phyloP scores from a whole-genome alignment of 2,329 filamentous ascomycete genomes.

The Verticillium nubilum region DNA sequence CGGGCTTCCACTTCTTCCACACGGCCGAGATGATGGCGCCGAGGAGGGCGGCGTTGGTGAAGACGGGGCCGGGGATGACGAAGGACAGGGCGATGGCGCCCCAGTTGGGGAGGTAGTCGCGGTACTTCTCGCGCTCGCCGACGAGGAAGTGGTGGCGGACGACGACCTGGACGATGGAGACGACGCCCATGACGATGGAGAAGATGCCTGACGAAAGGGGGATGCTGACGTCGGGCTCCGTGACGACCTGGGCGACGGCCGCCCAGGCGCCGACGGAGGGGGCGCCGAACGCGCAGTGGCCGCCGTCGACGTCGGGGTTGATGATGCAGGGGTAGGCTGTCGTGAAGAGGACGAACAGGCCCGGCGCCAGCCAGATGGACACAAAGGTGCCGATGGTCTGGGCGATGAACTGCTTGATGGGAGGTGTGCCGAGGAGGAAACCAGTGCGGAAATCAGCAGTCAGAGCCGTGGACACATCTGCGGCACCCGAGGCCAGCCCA shows the following conservation, averaged over 20 bases:
- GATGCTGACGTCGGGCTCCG: slow-evolving; percentile 49
- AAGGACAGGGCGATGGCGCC: slow-evolving; percentile 56
- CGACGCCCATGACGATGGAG: slow-evolving; percentile 46
- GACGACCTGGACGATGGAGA: slow-evolving; percentile 46
- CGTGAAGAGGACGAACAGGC: slow-evolving; percentile 56
- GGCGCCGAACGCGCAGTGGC: slow-evolving; percentile 46
- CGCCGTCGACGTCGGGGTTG: slow-evolving; percentile 28
- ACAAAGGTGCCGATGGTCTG: slow-evolving; percentile 53
- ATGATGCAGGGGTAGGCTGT: slow-evolving; percentile 59
- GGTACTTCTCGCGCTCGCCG: slow-evolving; percentile 47
- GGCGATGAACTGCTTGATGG: slow-evolving; percentile 54
- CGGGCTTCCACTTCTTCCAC: slow-evolving; percentile 49
- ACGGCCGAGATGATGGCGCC: slow-evolving; percentile 45
- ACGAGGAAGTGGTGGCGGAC: slow-evolving; percentile 49
- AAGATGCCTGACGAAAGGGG: slow-evolving; percentile 52
- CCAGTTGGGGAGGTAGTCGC: slow-evolving; percentile 55
- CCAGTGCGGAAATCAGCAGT: slow-evolving; percentile 56
- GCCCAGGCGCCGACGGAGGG: slow-evolving; percentile 57
- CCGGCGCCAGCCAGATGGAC: slow-evolving; percentile 54
- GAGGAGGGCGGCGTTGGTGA: slow-evolving; percentile 53
- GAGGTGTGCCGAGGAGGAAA: slow-evolving; percentile 54
- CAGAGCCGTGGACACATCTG: slow-evolving; percentile 41
- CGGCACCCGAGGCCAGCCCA: slow-evolving; percentile 37
- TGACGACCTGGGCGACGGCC: slow-evolving; percentile 55
- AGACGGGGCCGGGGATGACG: slow-evolving; percentile 49